These are phyloP conservation scores for Podila minutissima DNA, from an alignment of 192 early-diverging fungal species.

Conservation along the genomic window DNA sequence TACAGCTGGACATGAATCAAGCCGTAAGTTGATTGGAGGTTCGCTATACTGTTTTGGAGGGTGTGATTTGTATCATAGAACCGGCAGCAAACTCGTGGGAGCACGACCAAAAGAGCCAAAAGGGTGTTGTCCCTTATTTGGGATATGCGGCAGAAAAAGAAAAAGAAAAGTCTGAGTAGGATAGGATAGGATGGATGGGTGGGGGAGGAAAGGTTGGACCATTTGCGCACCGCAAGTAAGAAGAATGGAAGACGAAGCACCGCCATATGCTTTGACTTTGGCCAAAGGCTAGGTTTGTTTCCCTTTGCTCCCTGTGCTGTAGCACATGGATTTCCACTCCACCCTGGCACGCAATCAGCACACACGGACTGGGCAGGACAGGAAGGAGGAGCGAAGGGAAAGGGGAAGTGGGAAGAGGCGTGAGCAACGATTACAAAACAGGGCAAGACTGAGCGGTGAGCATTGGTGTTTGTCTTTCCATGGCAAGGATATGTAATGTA, in stretches of 20 bases:
- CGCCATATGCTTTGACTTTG: no score
- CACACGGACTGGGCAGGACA: background rate
- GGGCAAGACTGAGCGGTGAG: background rate
- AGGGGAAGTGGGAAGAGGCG: background rate
- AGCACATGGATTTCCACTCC: background rate
- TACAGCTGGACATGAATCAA: slow-evolving; percentile 45
- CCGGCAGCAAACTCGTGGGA: background rate
- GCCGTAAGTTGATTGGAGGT: slow-evolving; percentile 20
- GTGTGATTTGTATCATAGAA: background rate
- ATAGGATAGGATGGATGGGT: background rate
- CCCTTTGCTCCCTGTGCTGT: no score
- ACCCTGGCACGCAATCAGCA: background rate
- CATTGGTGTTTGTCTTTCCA: background rate
- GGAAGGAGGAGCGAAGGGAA: background rate
- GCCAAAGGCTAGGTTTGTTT: no score
- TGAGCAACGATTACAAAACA: background rate
- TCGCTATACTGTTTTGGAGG: background rate
- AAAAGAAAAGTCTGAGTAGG: background rate
- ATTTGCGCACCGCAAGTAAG: no score
- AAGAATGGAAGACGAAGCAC: no score
- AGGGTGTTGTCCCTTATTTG: slow-evolving; percentile 73
- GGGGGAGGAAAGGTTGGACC: no score
- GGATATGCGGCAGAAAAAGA: slow-evolving; percentile 1
- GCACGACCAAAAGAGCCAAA: slow-evolving; percentile 6
- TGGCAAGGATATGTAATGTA: no score